Conservation (phyloP, 768 basidiomycete species). For the Leccinum uliginosum region DNA sequence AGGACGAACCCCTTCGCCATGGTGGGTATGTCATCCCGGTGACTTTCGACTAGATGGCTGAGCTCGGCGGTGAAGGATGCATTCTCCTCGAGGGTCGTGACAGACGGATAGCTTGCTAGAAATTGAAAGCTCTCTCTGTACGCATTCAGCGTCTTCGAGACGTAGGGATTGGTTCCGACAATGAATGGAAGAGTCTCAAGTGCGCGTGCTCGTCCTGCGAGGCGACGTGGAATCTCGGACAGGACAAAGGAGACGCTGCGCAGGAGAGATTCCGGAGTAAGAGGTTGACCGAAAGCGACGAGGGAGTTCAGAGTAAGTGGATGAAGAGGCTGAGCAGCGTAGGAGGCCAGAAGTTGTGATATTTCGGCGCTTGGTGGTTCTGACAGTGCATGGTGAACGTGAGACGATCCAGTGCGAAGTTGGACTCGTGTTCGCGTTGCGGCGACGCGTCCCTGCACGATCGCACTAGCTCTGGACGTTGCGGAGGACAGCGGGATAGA, state of each 20-base stretch:
- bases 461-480: conserved; percentile 4
- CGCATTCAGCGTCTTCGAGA: conserved; percentile 64
- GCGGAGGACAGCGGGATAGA: not conserved
- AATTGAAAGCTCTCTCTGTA: conserved; percentile 68
- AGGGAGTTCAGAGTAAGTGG: conserved; percentile 70
- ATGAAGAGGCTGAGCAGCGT: conserved; percentile 57
- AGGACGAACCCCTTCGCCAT: conserved; percentile 77
- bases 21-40: conserved; percentile 85
- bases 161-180: conserved; percentile 84
- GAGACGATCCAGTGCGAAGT: conserved; percentile 14
- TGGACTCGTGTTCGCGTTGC: conserved; percentile 5
- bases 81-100: conserved; percentile 68
- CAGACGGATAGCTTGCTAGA: conserved; percentile 61
- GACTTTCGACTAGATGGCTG: conserved; percentile 66
- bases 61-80: conserved; percentile 61
- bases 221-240: conserved; percentile 70
- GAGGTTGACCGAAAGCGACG: conserved; percentile 70
- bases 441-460: not conserved
- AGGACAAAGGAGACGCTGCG: conserved; percentile 72
- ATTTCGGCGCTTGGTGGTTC: conserved; percentile 49
- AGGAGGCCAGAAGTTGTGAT: conserved; percentile 56
- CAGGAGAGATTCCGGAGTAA: conserved; percentile 65
- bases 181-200: conserved; percentile 81
- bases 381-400: conserved; percentile 38
- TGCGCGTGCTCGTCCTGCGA: conserved; percentile 69